A percentile compares a stretch with the other conserved stretches of the same genome.
Evolutionary conservation across 306 rosid species (phyloP).

Genomic region (Medicago truncatula): DNA sequence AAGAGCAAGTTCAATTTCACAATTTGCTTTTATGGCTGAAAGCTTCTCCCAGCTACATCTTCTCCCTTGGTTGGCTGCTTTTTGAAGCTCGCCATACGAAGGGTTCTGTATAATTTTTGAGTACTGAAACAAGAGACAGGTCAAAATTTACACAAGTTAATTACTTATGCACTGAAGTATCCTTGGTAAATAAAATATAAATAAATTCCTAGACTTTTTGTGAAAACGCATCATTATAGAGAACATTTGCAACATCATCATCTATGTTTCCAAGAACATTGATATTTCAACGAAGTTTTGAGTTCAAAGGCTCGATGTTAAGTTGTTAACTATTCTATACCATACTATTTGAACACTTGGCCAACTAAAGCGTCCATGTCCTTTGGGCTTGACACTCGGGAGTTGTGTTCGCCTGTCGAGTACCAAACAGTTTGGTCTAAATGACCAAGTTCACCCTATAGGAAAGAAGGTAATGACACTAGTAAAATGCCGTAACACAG

Average conservation of each 20-base stretch:
- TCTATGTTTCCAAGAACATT: background rate
- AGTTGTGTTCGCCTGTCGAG: too few relatives aligned
- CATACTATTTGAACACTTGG: too few relatives aligned
- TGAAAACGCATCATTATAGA: slow-evolving; percentile 8
- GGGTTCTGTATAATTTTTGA: slow-evolving; percentile 91
- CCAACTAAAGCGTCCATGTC: too few relatives aligned
- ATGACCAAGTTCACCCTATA: too few relatives aligned
- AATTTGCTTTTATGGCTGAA: slow-evolving; percentile 92
- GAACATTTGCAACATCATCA: background rate
- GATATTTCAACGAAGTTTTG: background rate
- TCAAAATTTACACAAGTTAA: slow-evolving; percentile 36
- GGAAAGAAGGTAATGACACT: too few relatives aligned
- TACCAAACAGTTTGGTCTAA: too few relatives aligned
- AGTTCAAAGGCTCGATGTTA: slow-evolving; percentile 25
- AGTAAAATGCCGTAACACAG: too few relatives aligned
- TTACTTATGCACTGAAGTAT: slow-evolving; percentile 27
- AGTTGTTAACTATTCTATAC: background rate
- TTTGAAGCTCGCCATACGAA: slow-evolving; percentile 86
- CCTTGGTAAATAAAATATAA: slow-evolving; percentile 12
- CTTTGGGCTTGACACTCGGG: too few relatives aligned
- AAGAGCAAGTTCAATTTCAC: slow-evolving; percentile 91
- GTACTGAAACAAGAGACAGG: slow-evolving; percentile 57
- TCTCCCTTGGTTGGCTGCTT: slow-evolving; percentile 97
- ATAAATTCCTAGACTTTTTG: slow-evolving; percentile 13
- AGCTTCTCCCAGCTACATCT: slow-evolving; percentile 99